Conservation (phyloP, 169 alveolate species). For the Plasmodium coatneyi region DNA sequence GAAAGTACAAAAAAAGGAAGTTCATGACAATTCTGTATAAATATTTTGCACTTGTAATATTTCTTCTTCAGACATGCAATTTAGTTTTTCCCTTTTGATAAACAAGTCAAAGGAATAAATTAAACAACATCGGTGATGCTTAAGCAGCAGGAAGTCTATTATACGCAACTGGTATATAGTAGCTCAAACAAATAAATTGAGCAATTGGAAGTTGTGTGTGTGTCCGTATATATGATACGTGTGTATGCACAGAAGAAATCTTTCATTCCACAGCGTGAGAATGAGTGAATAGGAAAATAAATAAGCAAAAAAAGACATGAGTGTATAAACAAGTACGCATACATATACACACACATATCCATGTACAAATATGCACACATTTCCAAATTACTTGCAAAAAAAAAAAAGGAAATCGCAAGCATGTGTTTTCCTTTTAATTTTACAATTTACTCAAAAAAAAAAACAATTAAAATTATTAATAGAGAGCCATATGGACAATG, state of each 20-base stretch:
- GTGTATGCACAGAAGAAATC: background rate
- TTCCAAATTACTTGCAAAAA: background rate
- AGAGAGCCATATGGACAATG: background rate
- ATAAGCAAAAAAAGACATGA: background rate
- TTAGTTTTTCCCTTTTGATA: background rate
- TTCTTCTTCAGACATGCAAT: background rate
- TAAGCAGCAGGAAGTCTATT: background rate
- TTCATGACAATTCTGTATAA: background rate
- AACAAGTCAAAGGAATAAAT: background rate
- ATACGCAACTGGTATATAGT: background rate
- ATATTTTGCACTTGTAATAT: background rate
- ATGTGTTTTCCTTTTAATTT: background rate
- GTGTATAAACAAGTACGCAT: background rate
- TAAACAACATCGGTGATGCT: background rate
- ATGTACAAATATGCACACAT: background rate
- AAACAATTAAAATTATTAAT: background rate
- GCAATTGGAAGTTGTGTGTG: background rate
- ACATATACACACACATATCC: background rate
- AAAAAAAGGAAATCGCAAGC: background rate
- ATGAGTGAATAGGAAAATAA: background rate
- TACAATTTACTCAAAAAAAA: background rate
- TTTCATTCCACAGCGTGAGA: background rate
- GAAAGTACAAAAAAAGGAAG: background rate
- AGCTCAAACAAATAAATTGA: background rate
- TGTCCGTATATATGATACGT: background rate